These are phyloP conservation scores for Trypanosoma platydactyli DNA, from an alignment of 208 protist species.

Conservation along the genomic window DNA sequence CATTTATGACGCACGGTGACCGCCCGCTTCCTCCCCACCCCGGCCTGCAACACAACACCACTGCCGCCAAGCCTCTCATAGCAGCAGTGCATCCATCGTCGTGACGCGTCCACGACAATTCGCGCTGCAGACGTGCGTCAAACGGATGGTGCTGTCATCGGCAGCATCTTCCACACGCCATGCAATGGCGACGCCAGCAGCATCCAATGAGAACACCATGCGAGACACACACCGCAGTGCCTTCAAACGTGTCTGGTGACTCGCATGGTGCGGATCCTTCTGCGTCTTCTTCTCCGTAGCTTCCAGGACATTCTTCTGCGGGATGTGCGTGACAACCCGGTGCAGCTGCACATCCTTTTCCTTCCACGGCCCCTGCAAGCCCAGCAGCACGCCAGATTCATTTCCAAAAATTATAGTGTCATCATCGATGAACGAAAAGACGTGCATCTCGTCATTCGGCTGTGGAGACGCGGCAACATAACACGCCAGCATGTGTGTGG, in stretches of 20 bases:
- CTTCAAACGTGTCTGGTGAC: constrained; percentile 64
- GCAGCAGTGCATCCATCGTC: constrained; percentile 39
- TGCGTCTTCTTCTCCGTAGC: constrained; percentile 24
- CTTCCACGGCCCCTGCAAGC: constrained; percentile 6
- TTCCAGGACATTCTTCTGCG: constrained; percentile 24
- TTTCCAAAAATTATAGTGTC: constrained; percentile 52
- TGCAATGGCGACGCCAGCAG: constrained; percentile 52
- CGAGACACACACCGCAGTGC: constrained; percentile 21
- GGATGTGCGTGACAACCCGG: neutral
- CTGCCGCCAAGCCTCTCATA: constrained; percentile 21
- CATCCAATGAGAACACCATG: constrained; percentile 63
- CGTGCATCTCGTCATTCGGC: constrained; percentile 51
- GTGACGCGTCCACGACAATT: constrained; percentile 78
- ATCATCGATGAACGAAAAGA: constrained; percentile 38
- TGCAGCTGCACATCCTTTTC: neutral
- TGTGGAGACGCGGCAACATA: constrained; percentile 31
- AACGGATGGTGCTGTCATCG: neutral
- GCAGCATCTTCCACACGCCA: constrained; percentile 26
- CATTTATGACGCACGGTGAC: too few species aligned
- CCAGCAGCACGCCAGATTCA: constrained; percentile 43
- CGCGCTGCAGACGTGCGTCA: constrained; percentile 57
- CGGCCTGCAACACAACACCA: too few species aligned
- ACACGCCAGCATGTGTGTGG: constrained; percentile 32
- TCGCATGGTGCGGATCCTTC: constrained; percentile 47
- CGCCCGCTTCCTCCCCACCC: too few species aligned